Conservation (phyloP, 805 yeast genomes). For the Nakazawaea pomicola region DNA sequence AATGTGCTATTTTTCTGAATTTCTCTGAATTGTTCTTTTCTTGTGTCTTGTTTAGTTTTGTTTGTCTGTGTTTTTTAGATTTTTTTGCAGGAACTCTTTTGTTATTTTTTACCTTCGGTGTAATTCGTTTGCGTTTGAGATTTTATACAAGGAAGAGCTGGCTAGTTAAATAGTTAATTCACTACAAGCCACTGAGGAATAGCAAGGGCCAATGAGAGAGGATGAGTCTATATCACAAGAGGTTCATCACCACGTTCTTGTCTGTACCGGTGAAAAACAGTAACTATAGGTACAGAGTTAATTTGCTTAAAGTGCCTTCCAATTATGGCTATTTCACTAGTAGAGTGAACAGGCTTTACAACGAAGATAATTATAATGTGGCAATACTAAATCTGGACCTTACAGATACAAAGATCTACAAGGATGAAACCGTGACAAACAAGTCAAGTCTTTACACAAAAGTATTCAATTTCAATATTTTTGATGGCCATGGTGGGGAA, state of each 20-base stretch:
- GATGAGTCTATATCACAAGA: background rate
- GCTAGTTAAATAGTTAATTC: too few species aligned
- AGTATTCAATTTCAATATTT: constrained; percentile 68
- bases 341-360: constrained; percentile 68
- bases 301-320: constrained; percentile 59
- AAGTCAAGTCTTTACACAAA: constrained; percentile 15
- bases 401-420: constrained; percentile 10
- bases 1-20: too few species aligned
- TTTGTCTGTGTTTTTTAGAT: too few species aligned
- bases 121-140: too few species aligned
- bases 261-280: constrained; percentile 20
- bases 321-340: constrained; percentile 76
- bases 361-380: constrained; percentile 79
- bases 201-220: background rate
- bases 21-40: too few species aligned
- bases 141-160: too few species aligned
- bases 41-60: too few species aligned
- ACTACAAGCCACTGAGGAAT: background rate
- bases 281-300: constrained; percentile 39
- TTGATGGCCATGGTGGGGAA: constrained; percentile 94
- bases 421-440: constrained; percentile 12
- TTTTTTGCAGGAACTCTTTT: too few species aligned
- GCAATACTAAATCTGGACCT: constrained; percentile 29
- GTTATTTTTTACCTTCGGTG: too few species aligned
- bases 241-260: constrained; percentile 24